Conservation (phyloP, 176 grass and related monocot species). For the Rhynchospora pubera region DNA sequence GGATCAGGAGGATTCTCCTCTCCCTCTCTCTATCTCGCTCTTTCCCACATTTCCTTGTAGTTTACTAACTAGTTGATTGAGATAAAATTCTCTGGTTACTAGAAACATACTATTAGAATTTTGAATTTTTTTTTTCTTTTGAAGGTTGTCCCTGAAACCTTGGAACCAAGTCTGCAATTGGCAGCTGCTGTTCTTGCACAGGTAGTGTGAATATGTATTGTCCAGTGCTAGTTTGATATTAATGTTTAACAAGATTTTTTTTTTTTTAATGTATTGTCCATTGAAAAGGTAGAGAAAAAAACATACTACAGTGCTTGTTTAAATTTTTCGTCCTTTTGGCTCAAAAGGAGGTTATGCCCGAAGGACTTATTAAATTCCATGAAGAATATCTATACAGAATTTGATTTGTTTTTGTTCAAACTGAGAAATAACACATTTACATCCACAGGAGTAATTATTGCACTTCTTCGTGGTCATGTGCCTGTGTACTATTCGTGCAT, state of each 20-base stretch:
- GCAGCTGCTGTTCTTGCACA: slow-evolving; percentile 97
- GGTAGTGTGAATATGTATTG: slow-evolving; percentile 31
- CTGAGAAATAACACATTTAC: neutral
- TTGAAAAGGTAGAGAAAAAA: neutral
- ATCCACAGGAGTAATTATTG: neutral
- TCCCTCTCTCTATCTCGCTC: neutral
- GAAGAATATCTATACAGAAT: neutral
- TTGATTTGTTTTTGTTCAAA: neutral
- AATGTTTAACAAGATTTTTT: neutral
- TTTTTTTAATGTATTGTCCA: neutral
- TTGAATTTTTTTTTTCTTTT: slow-evolving; percentile 19
- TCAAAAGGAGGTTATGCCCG: neutral
- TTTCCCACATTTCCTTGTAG: neutral
- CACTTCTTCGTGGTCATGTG: neutral
- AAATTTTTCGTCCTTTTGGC: neutral
- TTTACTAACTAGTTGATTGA: neutral
- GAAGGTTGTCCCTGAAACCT: slow-evolving; percentile 94
- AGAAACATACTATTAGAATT: neutral
- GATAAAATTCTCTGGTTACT: neutral
- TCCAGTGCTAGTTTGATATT: neutral
- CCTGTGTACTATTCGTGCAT: neutral
- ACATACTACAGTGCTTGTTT: neutral
- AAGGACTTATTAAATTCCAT: neutral
- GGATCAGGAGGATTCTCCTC: neutral
- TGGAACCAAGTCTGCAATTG: slow-evolving; percentile 98